Evolutionary conservation across 352 stramenopile genomes (phyloP).

Genomic region (Aphanomyces astaci): DNA sequence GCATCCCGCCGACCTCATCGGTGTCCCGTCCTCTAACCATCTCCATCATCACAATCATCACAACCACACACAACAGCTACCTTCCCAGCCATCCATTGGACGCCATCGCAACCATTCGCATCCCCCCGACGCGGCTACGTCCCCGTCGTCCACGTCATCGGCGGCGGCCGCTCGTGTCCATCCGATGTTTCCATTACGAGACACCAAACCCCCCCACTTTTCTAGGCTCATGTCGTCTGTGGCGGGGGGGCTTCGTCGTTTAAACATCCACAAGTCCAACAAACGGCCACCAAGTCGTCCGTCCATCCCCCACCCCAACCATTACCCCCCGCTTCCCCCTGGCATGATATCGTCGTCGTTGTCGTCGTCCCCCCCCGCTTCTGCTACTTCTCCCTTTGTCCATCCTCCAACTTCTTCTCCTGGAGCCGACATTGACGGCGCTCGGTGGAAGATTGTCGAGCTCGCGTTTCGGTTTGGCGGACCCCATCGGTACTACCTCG

Average conservation of each 20-base stretch:
- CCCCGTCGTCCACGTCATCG: background rate
- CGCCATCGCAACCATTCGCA: conserved; percentile 63
- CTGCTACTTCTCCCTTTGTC: conserved; percentile 5
- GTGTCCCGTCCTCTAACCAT: conserved; percentile 16
- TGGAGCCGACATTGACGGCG: conserved; percentile 54
- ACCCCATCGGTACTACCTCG: conserved; percentile 75
- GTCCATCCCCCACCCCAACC: no score
- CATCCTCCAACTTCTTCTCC: background rate
- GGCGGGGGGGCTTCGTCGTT: background rate
- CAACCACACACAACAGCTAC: background rate
- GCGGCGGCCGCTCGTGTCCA: conserved; percentile 24
- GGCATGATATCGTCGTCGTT: no score
- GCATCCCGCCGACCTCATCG: background rate
- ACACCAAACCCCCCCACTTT: background rate
- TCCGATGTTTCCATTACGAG: background rate
- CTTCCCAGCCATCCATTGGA: conserved; percentile 8
- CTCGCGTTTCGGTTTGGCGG: conserved; percentile 77
- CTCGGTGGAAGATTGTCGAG: conserved; percentile 81
- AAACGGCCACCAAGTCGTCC: no score
- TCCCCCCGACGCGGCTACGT: conserved; percentile 24
- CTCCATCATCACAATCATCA: background rate
- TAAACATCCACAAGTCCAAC: conserved; percentile 3
- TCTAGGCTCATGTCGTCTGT: background rate
- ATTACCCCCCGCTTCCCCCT: no score
- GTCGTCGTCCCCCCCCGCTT: conserved; percentile 16